Conservation (phyloP, 208 protist species). For the Leishmania amazonensis region DNA sequence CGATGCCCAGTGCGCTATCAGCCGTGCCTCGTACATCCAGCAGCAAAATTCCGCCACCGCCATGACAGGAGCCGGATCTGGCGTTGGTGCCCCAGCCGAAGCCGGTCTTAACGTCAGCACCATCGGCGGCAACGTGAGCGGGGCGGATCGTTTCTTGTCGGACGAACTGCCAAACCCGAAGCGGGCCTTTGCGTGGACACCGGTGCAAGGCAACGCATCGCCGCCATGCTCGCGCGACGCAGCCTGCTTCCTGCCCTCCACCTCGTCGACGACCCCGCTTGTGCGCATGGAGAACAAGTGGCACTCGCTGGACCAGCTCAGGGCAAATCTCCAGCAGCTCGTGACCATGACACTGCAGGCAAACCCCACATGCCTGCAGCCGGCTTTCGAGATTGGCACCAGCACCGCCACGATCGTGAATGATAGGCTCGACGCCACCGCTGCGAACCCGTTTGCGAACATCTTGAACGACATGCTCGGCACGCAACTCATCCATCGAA, state of each 20-base stretch:
- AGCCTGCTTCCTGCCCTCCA: slow-evolving; percentile 10
- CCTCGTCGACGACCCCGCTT: background rate
- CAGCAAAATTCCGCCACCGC: background rate
- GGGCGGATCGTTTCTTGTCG: slow-evolving; percentile 29
- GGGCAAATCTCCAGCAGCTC: slow-evolving; percentile 21
- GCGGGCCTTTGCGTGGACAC: slow-evolving; percentile 46
- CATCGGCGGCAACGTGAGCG: background rate
- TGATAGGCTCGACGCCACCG: slow-evolving; percentile 1
- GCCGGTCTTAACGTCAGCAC: background rate
- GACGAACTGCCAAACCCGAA: slow-evolving; percentile 42
- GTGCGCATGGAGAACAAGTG: slow-evolving; percentile 30
- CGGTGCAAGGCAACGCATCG: slow-evolving; percentile 17
- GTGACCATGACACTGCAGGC: slow-evolving; percentile 35
- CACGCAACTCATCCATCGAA: slow-evolving; percentile 22
- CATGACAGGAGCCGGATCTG: background rate
- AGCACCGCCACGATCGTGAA: slow-evolving; percentile 11
- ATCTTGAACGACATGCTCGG: slow-evolving; percentile 37
- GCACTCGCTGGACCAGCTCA: slow-evolving; percentile 17
- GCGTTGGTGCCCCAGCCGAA: background rate
- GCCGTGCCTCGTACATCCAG: slow-evolving; percentile 17
- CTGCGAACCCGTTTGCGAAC: slow-evolving; percentile 36
- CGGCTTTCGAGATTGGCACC: slow-evolving; percentile 32
- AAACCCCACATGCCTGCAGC: slow-evolving; percentile 49
- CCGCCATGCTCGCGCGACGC: slow-evolving; percentile 11
- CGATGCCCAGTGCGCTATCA: slow-evolving; percentile 61